Evolutionary conservation across 2,329 filamentous ascomycete genomes (phyloP), one percentile per base, ranked within the genome.

Genomic region (Cytospora piceae): DNA sequence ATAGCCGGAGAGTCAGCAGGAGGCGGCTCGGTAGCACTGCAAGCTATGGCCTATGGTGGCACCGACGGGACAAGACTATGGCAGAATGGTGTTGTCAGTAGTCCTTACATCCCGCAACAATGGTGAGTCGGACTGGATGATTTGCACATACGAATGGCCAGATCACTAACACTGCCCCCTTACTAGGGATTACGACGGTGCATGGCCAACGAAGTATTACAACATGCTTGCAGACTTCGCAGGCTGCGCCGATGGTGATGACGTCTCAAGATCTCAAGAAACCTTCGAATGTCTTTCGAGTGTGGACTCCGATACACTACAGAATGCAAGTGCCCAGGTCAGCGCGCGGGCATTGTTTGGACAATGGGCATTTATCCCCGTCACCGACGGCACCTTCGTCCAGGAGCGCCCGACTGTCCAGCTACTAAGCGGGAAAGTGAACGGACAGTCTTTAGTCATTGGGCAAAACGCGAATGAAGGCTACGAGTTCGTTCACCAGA

Each of bases 381-480:
- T 76, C 0, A 75, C 74, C 22, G 77, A 78, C 67, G 75, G 73
- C 8, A 67, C 56, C 1, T 75, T 74, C 46, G 67, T 78, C 24
- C 68, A 68, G 15, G 70, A 73, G n/a, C 67, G 70, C 17, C 74
- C 78, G 2, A 72, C 69, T 0, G 63, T 67, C 14, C 74, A 76
- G 24, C 69, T 79, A 2, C 66, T 71, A 14, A 53, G 67, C 4
- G 72, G 73, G 5, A 70, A 70, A 24, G 72, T 78, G 6, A 75
- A 78, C 63, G 70, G 75, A 3, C 34, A 55, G 63, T 37, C 3
- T 17, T 39, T 22, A 15, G 17, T 60, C 54, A 52, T 31, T 17
- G 7, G 65, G 46, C 67, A 82, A 71, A 84, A 82, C 63, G 81
- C 82, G 3, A 80, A 85, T 69, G 84, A 86, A 75, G 82, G 80